These are phyloP conservation scores for Phylloporus gajari DNA, from an alignment of 1,284 basidiomycete species.

Conservation along the genomic window DNA sequence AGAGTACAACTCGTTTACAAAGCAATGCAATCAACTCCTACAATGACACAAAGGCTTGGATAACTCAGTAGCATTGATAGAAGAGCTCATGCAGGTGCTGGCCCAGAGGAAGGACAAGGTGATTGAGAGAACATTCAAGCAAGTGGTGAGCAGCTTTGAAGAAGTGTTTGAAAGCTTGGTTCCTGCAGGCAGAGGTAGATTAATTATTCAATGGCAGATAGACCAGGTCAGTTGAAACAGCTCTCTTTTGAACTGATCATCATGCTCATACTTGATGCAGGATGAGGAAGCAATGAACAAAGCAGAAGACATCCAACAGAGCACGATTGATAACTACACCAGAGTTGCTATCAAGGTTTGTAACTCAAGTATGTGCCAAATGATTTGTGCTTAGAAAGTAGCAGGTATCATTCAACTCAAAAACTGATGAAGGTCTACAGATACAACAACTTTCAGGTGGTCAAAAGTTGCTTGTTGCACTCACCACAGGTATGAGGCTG, in stretches of 20 bases:
- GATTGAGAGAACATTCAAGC: constrained; percentile 97
- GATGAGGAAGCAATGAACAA: constrained; percentile 79
- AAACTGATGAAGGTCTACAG: constrained; percentile 93
- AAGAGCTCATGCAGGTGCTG: constrained; percentile 93
- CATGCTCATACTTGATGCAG: constrained; percentile 40
- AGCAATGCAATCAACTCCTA: constrained; percentile 92
- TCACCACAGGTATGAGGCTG: constrained; percentile 79
- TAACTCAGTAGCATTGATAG: constrained; percentile 87
- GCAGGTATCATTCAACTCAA: constrained; percentile 97
- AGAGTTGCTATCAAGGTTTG: constrained; percentile 92
- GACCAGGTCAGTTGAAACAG: constrained; percentile 70
- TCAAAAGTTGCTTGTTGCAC: constrained; percentile 96
- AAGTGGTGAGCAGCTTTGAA: constrained; percentile 96
- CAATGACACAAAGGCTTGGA: constrained; percentile 91
- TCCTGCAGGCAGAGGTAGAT: constrained; percentile 87
- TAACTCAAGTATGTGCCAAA: neutral
- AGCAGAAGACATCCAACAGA: constrained; percentile 74
- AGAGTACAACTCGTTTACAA: constrained; percentile 97
- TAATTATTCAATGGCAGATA: constrained; percentile 92
- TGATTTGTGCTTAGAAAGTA: constrained; percentile 1
- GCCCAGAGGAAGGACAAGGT: constrained; percentile 99
- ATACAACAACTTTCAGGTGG: constrained; percentile 98
- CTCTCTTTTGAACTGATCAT: neutral
- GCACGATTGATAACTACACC: constrained; percentile 90
- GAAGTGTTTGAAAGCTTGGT: constrained; percentile 99